phyloP scores from a whole-genome alignment of 2,329 filamentous ascomycete genomes.

The Ophiocordyceps unilateralis region DNA sequence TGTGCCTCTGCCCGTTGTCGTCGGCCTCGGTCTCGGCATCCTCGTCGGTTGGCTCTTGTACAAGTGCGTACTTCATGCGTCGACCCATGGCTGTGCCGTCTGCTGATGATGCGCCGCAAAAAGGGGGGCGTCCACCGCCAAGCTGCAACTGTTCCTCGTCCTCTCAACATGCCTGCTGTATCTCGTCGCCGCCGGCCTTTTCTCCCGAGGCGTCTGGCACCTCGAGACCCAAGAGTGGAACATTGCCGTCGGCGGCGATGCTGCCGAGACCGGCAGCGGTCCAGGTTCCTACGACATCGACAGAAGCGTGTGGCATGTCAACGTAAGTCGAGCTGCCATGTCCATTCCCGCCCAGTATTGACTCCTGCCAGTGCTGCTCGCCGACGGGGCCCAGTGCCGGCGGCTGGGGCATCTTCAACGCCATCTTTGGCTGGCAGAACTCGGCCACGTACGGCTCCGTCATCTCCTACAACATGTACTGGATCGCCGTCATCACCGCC shows the following conservation, averaged over 20 bases:
- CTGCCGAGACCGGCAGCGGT: slow-evolving; percentile 32
- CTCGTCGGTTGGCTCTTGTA: slow-evolving; percentile 61
- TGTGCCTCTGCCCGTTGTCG: slow-evolving; percentile 61
- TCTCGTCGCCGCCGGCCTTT: slow-evolving; percentile 66
- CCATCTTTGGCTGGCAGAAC: slow-evolving; percentile 75
- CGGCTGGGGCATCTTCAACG: slow-evolving; percentile 79
- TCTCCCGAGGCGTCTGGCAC: slow-evolving; percentile 60
- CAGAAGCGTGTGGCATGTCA: slow-evolving; percentile 67
- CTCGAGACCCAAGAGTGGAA: slow-evolving; percentile 58
- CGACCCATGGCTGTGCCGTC: too few relatives aligned
- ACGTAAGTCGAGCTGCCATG: slow-evolving; percentile 29
- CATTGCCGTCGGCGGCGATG: slow-evolving; percentile 41
- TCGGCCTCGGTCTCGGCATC: slow-evolving; percentile 50
- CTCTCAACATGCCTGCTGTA: slow-evolving; percentile 70
- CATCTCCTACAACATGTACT: slow-evolving; percentile 77
- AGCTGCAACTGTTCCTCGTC: slow-evolving; percentile 59
- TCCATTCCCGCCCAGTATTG: background rate
- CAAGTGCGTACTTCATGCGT: slow-evolving; percentile 32
- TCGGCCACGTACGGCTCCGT: slow-evolving; percentile 77
- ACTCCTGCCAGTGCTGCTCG: slow-evolving; percentile 48
- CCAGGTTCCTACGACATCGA: slow-evolving; percentile 67
- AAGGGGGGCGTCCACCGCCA: slow-evolving; percentile 25
- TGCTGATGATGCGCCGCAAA: too few relatives aligned
- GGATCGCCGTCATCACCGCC: slow-evolving; percentile 56
- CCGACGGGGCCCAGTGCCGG: slow-evolving; percentile 54